Evolutionary conservation across 768 basidiomycete species (phyloP).

Genomic region (Gloeophyllum trabeum): DNA sequence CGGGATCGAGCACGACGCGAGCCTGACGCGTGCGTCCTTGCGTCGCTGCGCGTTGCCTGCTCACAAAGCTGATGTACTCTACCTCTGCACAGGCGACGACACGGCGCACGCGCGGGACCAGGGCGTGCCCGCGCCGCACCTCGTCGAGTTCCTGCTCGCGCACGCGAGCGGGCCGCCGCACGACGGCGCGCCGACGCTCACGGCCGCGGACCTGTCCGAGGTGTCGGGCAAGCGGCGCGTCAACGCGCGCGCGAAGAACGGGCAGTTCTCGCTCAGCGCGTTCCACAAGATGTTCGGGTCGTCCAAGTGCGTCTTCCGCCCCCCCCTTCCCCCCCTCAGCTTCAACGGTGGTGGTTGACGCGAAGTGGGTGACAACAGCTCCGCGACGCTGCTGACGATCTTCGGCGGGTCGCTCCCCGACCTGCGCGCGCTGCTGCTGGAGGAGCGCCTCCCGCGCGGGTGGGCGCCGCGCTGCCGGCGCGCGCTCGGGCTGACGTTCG

Average conservation of each 20-base stretch:
- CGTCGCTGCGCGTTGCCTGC: not conserved
- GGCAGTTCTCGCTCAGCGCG: constrained; percentile 36
- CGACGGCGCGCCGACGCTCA: constrained; percentile 37
- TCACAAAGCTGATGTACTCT: not conserved
- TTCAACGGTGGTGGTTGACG: too few relatives aligned
- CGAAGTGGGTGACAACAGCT: constrained; percentile 15
- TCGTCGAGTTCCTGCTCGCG: constrained; percentile 44
- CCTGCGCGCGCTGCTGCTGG: constrained; percentile 40
- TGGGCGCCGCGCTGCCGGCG: constrained; percentile 57
- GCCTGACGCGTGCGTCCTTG: constrained; percentile 38
- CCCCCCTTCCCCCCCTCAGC: not conserved
- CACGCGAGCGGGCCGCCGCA: constrained; percentile 47
- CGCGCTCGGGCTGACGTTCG: constrained; percentile 48
- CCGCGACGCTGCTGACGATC: constrained; percentile 50
- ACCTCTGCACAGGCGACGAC: constrained; percentile 39
- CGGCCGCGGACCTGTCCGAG: constrained; percentile 43
- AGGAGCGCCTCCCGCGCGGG: constrained; percentile 60
- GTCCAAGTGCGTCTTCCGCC: constrained; percentile 40
- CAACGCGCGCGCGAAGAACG: constrained; percentile 40
- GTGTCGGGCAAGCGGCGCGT: constrained; percentile 50
- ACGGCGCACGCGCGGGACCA: constrained; percentile 36
- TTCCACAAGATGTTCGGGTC: constrained; percentile 55
- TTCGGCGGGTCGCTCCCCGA: constrained; percentile 56
- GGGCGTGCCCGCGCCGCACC: constrained; percentile 29
- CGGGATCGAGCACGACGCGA: constrained; percentile 64